Conservation (phyloP, 768 basidiomycete genomes). For the Sarcomyxa edulis region DNA sequence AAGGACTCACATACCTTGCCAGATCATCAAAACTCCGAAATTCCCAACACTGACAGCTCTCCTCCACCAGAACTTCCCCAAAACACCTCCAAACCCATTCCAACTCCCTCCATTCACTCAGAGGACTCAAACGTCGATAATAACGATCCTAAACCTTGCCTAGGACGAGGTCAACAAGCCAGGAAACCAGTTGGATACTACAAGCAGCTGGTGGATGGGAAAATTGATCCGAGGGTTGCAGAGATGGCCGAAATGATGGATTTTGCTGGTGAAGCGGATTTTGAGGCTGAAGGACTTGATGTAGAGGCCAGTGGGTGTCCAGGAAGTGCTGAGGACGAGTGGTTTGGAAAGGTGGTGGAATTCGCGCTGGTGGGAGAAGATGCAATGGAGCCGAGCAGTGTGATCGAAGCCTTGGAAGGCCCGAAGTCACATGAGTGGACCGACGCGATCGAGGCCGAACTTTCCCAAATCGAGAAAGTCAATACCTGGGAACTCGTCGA, state of each 20-base stretch:
- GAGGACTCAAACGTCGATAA: too few relatives aligned
- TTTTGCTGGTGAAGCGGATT: too few relatives aligned
- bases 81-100: too few relatives aligned
- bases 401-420: background rate
- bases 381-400: conserved; percentile 3
- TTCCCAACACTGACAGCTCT: too few relatives aligned
- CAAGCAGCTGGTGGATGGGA: background rate
- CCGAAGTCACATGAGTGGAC: conserved; percentile 9
- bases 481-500: conserved; percentile 6
- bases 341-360: background rate
- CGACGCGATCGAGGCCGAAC: conserved; percentile 5
- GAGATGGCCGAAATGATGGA: background rate
- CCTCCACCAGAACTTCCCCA: too few relatives aligned
- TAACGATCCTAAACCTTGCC: conserved; percentile 1
- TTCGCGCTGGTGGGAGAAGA: background rate
- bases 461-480: conserved; percentile 1
- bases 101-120: too few relatives aligned
- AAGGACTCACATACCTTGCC: too few relatives aligned
- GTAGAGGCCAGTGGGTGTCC: background rate
- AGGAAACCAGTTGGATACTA: conserved; percentile 3
- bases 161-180: background rate
- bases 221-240: background rate
- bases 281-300: background rate
- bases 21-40: too few relatives aligned
- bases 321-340: background rate